Evolutionary conservation across 805 yeast genomes (phyloP).

Genomic region (Suhomyces pyralidae): DNA sequence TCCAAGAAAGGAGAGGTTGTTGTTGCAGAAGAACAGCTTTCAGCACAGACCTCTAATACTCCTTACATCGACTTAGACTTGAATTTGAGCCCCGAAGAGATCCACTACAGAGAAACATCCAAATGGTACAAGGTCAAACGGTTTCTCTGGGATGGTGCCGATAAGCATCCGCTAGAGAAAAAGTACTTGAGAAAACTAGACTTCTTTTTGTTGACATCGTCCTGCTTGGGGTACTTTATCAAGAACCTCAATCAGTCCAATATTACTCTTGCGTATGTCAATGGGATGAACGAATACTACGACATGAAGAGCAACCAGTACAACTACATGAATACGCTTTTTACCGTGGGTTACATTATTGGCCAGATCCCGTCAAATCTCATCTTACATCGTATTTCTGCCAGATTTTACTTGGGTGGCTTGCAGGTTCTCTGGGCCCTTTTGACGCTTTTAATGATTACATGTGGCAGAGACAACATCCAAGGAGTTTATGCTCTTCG

Average conservation of each 20-base stretch:
- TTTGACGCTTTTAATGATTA: conserved; percentile 36
- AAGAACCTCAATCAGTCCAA: conserved; percentile 43
- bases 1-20: not conserved
- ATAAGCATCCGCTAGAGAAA: conserved; percentile 36
- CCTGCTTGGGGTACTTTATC: conserved; percentile 52
- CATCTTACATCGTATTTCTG: conserved; percentile 39
- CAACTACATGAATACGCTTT: conserved; percentile 42
- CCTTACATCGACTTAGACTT: conserved; percentile 22
- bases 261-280: conserved; percentile 44
- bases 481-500: conserved; percentile 29
- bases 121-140: conserved; percentile 19
- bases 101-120: conserved; percentile 16
- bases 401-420: conserved; percentile 44
- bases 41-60: not conserved
- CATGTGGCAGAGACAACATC: conserved; percentile 20
- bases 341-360: conserved; percentile 51
- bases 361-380: conserved; percentile 51
- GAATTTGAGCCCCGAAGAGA: conserved; percentile 19
- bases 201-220: conserved; percentile 27
- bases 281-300: conserved; percentile 46
- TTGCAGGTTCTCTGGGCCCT: conserved; percentile 46
- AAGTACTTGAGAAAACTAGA: conserved; percentile 34
- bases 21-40: not conserved
- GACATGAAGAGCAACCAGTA: conserved; percentile 41
- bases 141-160: conserved; percentile 38